A percentile compares a stretch with the other conserved stretches of the same genome.
phyloP scores from a whole-genome alignment of 2,329 filamentous ascomycete species.

The Gnomoniopsis sp. region DNA sequence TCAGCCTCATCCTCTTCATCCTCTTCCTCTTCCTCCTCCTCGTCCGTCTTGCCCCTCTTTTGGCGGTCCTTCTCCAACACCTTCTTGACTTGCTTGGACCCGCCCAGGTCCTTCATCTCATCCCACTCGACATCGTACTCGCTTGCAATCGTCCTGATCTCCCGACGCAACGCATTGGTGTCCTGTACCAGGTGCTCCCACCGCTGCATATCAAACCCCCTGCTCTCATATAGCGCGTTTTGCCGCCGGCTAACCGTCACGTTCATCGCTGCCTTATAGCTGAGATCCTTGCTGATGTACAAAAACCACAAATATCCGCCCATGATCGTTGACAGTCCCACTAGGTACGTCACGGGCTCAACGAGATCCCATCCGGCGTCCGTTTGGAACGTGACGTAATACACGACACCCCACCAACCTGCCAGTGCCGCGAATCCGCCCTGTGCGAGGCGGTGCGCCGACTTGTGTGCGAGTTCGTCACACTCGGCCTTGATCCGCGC shows the following conservation, averaged over 20 bases:
- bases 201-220: conserved; percentile 69
- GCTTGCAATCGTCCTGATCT: conserved; percentile 75
- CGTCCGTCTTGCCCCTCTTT: conserved; percentile 31
- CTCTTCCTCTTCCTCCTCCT: conserved; percentile 37
- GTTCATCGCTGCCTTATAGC: conserved; percentile 82
- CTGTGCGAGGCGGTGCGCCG: conserved; percentile 75
- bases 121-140: conserved; percentile 94
- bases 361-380: conserved; percentile 86
- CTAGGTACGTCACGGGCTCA: conserved; percentile 87
- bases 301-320: conserved; percentile 91
- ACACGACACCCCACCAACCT: conserved; percentile 80
- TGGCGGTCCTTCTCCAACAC: conserved; percentile 52
- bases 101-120: conserved; percentile 68
- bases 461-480: conserved; percentile 71
- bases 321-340: conserved; percentile 81
- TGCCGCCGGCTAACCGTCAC: conserved; percentile 80
- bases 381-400: conserved; percentile 68
- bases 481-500: conserved; percentile 77
- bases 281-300: conserved; percentile 86
- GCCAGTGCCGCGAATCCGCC: conserved; percentile 72
- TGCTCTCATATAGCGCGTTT: conserved; percentile 68
- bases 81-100: conserved; percentile 53
- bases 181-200: conserved; percentile 82
- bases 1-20: conserved; percentile 36
- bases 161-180: conserved; percentile 70